A percentile compares a stretch with the other conserved stretches of the same genome.
These are phyloP conservation scores for Chiua virens DNA, from an alignment of 768 basidiomycete genomes.

Conservation along the genomic window DNA sequence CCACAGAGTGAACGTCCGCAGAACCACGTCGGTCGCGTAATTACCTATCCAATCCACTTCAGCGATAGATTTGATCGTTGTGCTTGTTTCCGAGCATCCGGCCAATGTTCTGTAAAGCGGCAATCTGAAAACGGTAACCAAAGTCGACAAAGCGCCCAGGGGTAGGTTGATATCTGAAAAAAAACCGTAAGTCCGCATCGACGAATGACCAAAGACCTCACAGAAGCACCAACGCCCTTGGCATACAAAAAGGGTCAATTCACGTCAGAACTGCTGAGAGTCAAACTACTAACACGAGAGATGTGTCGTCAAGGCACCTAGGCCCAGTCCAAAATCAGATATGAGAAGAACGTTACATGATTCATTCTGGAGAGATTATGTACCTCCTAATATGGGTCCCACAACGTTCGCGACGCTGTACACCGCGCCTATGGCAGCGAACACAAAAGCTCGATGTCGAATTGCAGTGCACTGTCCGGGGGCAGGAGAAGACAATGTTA, in stretches of 20 bases:
- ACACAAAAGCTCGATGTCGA: slow-evolving; percentile 6
- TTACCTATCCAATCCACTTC: slow-evolving; percentile 17
- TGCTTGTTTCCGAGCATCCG: neutral
- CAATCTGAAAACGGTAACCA: slow-evolving; percentile 3
- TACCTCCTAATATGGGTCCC: slow-evolving; percentile 14
- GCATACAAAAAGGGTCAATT: neutral
- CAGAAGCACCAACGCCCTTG: slow-evolving; percentile 20
- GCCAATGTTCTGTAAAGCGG: slow-evolving; percentile 5
- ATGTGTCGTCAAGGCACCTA: slow-evolving; percentile 11
- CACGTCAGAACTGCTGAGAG: neutral
- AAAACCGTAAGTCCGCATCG: neutral
- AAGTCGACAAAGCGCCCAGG: slow-evolving; percentile 6
- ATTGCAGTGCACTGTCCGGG: slow-evolving; percentile 5
- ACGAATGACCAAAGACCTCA: neutral
- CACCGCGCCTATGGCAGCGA: slow-evolving; percentile 10
- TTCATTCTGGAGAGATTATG: neutral
- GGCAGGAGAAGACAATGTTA: neutral
- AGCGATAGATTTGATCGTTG: neutral
- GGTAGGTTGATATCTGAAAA: slow-evolving; percentile 15
- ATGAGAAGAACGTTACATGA: neutral
- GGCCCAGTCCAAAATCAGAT: neutral
- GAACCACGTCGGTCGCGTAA: neutral
- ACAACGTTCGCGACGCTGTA: slow-evolving; percentile 9
- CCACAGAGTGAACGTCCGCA: neutral
- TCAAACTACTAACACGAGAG: slow-evolving; percentile 8